These are phyloP conservation scores for Rhizoclosmatium globosum DNA, from an alignment of 192 early-diverging fungal genomes.

Conservation along the genomic window DNA sequence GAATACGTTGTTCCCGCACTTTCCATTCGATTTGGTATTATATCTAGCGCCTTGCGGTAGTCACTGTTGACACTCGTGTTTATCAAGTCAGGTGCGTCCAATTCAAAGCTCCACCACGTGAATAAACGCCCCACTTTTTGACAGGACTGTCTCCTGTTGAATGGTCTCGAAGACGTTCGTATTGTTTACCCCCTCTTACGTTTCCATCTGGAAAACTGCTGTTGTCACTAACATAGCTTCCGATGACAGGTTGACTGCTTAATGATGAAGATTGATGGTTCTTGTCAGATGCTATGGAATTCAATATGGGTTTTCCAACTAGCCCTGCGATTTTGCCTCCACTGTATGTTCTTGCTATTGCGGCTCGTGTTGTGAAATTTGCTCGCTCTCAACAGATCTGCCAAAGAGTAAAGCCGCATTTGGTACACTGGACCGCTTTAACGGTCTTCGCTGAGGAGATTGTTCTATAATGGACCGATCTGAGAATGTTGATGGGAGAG, in stretches of 20 bases:
- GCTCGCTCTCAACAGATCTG: neutral
- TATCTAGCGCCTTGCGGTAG: no score
- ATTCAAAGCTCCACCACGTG: neutral
- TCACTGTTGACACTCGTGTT: no score
- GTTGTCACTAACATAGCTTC: neutral
- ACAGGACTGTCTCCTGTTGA: no score
- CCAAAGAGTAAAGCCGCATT: neutral
- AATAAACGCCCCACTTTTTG: no score
- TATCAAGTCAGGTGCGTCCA: no score
- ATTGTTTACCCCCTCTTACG: neutral
- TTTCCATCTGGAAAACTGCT: no score
- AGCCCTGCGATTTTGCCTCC: neutral
- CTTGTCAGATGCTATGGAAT: neutral
- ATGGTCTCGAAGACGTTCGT: no score
- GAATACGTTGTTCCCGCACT: neutral
- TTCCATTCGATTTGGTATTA: neutral
- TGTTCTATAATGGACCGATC: neutral
- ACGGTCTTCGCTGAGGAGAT: neutral
- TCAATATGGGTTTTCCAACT: neutral
- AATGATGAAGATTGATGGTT: neutral
- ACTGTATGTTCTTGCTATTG: neutral
- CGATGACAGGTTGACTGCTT: slow-evolving; percentile 11
- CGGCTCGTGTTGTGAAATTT: no score
- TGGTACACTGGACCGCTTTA: neutral
- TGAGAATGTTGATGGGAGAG: neutral